phyloP scores from a whole-genome alignment of 306 rosid species.

The Mimosa bimucronata region DNA sequence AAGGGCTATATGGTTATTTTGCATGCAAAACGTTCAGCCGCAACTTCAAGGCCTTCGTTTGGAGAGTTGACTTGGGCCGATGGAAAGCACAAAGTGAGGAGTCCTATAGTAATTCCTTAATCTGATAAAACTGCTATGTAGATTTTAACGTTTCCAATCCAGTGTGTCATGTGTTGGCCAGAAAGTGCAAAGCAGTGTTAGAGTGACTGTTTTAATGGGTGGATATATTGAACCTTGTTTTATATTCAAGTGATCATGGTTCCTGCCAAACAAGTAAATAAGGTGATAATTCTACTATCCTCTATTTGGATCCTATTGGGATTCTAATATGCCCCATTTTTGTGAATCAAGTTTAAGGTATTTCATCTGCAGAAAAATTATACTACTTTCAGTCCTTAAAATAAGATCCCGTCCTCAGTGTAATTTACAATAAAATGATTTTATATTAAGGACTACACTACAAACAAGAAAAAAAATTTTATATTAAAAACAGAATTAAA shows the following conservation, averaged over 20 bases:
- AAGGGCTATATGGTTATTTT: background rate
- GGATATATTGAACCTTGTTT: background rate
- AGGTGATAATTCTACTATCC: background rate
- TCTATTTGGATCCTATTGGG: background rate
- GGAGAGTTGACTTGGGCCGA: background rate
- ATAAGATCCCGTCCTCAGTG: no score
- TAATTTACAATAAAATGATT: no score
- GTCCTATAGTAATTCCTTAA: background rate
- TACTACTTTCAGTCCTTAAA: no score
- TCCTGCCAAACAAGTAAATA: background rate
- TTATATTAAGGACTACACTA: no score
- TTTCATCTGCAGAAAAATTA: background rate
- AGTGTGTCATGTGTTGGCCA: background rate
- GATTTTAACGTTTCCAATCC: background rate
- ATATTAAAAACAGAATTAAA: no score
- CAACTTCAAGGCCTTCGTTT: background rate
- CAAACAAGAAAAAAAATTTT: no score
- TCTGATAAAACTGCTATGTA: no score
- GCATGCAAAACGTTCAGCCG: background rate
- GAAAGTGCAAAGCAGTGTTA: background rate
- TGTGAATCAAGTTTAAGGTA: background rate
- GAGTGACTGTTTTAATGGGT: background rate
- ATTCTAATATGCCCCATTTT: background rate
- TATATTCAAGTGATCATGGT: background rate
- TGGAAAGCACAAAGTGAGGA: background rate